Evolutionary conservation across 2,329 filamentous ascomycete species (phyloP).

Genomic region (Colletotrichum echinochloae): DNA sequence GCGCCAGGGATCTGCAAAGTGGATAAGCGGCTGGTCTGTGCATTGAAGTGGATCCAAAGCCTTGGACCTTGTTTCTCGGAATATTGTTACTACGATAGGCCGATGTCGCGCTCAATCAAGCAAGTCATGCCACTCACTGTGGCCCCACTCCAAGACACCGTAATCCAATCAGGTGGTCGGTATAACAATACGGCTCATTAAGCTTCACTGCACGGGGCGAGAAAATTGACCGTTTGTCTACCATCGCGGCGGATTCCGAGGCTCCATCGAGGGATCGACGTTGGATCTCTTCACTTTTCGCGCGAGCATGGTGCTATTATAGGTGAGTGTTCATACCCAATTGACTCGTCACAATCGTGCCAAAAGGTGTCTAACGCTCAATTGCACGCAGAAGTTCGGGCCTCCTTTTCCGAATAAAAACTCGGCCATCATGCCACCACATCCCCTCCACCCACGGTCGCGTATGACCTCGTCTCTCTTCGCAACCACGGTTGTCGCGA

Average conservation of each 20-base stretch:
- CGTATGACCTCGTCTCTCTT: conserved; percentile 95
- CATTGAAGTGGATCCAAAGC: background rate
- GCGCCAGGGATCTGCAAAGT: conserved; percentile 34
- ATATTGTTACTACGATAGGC: conserved; percentile 4
- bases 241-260: conserved; percentile 13
- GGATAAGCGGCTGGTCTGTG: background rate
- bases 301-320: conserved; percentile 40
- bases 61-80: background rate
- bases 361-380: conserved; percentile 15
- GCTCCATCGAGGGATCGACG: conserved; percentile 16
- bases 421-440: conserved; percentile 75
- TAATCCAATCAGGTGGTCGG: conserved; percentile 29
- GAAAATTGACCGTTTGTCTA: conserved; percentile 20
- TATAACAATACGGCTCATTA: conserved; percentile 21
- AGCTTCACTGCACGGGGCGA: conserved; percentile 30
- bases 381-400: conserved; percentile 21
- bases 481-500: conserved; percentile 88
- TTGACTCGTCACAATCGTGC: background rate
- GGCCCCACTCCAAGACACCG: conserved; percentile 12
- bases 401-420: conserved; percentile 31
- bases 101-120: conserved; percentile 20
- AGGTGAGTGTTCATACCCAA: conserved; percentile 20
- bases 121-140: background rate
- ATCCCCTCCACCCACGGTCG: conserved; percentile 88
- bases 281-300: conserved; percentile 1